phyloP scores from a whole-genome alignment of 805 yeast species.

The Saturnispora sekii region DNA sequence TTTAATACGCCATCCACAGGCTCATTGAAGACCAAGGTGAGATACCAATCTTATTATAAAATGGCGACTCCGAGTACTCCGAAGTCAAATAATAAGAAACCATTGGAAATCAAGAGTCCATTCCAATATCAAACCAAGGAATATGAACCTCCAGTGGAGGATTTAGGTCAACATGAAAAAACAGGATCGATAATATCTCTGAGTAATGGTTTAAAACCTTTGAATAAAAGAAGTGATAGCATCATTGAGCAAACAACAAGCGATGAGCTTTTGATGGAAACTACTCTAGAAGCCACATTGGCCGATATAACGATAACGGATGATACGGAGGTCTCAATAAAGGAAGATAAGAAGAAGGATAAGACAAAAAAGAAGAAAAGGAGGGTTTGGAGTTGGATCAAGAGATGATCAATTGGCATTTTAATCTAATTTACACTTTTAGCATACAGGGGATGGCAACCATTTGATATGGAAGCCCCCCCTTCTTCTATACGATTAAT shows the following conservation, averaged over 20 bases:
- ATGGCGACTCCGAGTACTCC: conserved; percentile 16
- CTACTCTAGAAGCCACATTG: neutral
- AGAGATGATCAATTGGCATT: neutral
- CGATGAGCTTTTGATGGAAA: neutral
- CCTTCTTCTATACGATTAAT: too few relatives aligned
- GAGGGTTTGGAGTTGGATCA: neutral
- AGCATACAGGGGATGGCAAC: too few relatives aligned
- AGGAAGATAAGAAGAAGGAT: neutral
- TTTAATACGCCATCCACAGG: conserved; percentile 18
- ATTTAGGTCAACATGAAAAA: conserved; percentile 1
- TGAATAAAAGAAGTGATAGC: neutral
- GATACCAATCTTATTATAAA: conserved; percentile 27
- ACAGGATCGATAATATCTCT: neutral
- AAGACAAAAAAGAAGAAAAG: neutral
- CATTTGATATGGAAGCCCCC: too few relatives aligned
- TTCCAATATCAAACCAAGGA: conserved; percentile 26
- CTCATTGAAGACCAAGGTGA: conserved; percentile 21
- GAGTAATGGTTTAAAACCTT: neutral
- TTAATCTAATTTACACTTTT: too few relatives aligned
- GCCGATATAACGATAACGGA: neutral
- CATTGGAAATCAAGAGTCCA: conserved; percentile 16
- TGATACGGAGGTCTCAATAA: neutral
- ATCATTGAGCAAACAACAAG: conserved; percentile 1
- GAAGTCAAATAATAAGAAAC: conserved; percentile 3
- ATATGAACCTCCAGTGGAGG: conserved; percentile 26